A percentile compares a stretch with the other conserved stretches of the same genome.
Evolutionary conservation across 2,329 filamentous ascomycete genomes (phyloP).

Genomic region (Talaromyces sp.): DNA sequence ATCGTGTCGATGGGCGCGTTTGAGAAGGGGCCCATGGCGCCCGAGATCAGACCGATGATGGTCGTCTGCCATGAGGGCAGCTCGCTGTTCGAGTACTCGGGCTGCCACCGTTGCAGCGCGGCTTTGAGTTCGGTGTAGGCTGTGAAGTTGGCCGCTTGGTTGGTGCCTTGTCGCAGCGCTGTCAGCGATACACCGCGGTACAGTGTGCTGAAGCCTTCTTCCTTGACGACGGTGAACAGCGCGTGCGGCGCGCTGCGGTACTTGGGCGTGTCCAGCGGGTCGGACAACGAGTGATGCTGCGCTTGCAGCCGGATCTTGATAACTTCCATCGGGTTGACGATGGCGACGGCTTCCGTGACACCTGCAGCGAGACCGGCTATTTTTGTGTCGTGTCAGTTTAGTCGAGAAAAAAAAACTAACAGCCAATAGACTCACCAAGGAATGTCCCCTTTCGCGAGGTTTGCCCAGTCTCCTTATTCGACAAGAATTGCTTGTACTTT

Average conservation of each 20-base stretch:
- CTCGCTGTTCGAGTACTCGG: slow-evolving; percentile 58
- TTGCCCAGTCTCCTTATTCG: slow-evolving; percentile 61
- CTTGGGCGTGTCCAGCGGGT: slow-evolving; percentile 92
- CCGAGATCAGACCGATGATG: slow-evolving; percentile 81
- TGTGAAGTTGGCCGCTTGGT: slow-evolving; percentile 98
- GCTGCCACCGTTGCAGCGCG: slow-evolving; percentile 67
- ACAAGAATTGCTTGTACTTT: slow-evolving; percentile 81
- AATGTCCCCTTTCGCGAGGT: slow-evolving; percentile 71
- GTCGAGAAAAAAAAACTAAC: slow-evolving; percentile 40
- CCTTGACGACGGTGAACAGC: slow-evolving; percentile 80
- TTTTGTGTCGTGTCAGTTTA: background rate
- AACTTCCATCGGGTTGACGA: slow-evolving; percentile 98
- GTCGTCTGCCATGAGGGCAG: slow-evolving; percentile 89
- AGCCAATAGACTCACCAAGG: slow-evolving; percentile 47
- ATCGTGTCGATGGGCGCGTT: slow-evolving; percentile 99
- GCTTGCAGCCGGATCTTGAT: slow-evolving; percentile 98
- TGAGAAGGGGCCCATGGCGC: slow-evolving; percentile 91
- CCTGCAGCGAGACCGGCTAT: slow-evolving; percentile 83
- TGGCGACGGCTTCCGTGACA: slow-evolving; percentile 91
- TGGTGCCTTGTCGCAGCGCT: slow-evolving; percentile 87
- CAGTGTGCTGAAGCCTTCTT: slow-evolving; percentile 82
- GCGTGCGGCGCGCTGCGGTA: slow-evolving; percentile 89
- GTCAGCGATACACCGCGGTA: slow-evolving; percentile 94
- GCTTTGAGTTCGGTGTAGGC: slow-evolving; percentile 94
- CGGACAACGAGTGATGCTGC: slow-evolving; percentile 96